Conservation (phyloP, 345 rosid genomes). For the Diplotaxis tenuifolia region DNA sequence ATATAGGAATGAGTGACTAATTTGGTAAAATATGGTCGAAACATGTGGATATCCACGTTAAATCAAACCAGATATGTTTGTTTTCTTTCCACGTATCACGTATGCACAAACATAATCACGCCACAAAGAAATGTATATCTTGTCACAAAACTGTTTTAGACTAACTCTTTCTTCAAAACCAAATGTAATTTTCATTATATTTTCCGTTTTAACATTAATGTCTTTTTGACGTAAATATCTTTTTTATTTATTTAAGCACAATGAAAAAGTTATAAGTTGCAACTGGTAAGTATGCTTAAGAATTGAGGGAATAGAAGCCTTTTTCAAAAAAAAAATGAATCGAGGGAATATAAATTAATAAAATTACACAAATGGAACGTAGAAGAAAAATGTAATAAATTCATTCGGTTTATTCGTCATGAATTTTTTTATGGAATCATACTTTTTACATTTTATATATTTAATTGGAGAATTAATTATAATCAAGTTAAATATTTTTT, state of each 20-base stretch:
- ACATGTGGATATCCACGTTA: slow-evolving; percentile 35
- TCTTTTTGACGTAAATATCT: not conserved
- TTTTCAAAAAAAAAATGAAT: no score
- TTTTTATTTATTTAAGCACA: not conserved
- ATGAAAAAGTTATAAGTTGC: not conserved
- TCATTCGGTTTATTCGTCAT: no score
- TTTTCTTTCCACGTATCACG: not conserved
- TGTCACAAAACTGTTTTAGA: slow-evolving; percentile 5
- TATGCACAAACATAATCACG: not conserved
- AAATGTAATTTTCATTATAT: not conserved
- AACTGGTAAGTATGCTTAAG: no score
- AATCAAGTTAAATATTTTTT: no score
- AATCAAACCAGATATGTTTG: slow-evolving; percentile 15
- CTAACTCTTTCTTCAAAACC: not conserved
- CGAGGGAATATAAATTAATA: no score
- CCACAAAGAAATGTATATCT: not conserved
- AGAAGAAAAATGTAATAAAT: no score
- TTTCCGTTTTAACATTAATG: not conserved
- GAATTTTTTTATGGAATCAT: no score
- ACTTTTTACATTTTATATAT: no score
- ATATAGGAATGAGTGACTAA: not conserved
- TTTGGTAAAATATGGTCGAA: slow-evolving; percentile 15
- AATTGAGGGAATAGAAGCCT: no score
- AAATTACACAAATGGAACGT: no score
- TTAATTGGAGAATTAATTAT: no score